phyloP scores from a whole-genome alignment of 208 protist genomes.

The Wallacemonas rigidus region DNA sequence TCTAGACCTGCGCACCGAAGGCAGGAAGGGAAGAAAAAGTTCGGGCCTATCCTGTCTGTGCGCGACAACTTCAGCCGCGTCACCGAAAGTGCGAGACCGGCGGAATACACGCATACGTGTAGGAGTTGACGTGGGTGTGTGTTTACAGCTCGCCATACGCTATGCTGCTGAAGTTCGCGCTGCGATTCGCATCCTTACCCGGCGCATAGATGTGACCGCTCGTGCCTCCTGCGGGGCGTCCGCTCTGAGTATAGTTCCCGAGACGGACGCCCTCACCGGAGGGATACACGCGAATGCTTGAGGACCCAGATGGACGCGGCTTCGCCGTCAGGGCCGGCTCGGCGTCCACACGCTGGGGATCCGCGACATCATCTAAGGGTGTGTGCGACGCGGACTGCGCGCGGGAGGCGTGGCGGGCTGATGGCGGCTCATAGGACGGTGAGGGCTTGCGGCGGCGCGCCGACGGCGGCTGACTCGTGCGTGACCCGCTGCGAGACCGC shows the following conservation, averaged over 20 bases:
- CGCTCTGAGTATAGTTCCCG: neutral
- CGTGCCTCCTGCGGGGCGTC: neutral
- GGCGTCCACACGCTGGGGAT: too few species aligned
- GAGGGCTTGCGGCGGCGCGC: neutral
- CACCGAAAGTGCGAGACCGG: neutral
- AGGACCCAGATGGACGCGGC: slow-evolving; percentile 1
- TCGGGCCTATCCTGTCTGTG: too few species aligned
- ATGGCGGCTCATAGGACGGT: neutral
- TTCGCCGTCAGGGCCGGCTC: neutral
- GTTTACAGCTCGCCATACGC: slow-evolving; percentile 12
- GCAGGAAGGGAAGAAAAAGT: too few species aligned
- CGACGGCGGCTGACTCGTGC: neutral
- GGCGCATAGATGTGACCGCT: slow-evolving; percentile 15
- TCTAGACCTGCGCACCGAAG: too few species aligned
- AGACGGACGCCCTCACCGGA: slow-evolving; percentile 12
- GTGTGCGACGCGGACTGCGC: neutral
- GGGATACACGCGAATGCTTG: slow-evolving; percentile 14
- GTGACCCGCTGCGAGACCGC: neutral
- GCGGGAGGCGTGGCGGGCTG: neutral
- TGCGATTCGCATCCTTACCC: neutral
- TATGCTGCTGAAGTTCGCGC: neutral
- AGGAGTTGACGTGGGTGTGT: neutral
- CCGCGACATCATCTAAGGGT: neutral
- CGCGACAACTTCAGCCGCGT: neutral
- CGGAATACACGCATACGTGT: neutral